Percentiles rank a stretch among this genome's conserved stretches.
Conservation (phyloP, 768 basidiomycete species). For the Suillus clintonianus region DNA sequence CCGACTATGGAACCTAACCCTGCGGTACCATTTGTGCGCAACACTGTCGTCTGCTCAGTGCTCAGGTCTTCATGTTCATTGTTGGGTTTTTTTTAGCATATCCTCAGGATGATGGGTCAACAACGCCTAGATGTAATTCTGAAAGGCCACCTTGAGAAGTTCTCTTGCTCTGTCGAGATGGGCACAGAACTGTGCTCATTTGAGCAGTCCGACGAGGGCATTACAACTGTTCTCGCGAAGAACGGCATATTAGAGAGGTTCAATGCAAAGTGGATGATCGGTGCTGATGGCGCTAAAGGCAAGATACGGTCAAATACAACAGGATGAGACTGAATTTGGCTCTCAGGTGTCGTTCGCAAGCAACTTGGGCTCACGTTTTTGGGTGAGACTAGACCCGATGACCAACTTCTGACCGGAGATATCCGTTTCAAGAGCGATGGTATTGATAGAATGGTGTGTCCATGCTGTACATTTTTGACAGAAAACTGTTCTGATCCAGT, state of each 20-base stretch:
- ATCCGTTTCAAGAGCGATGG: conserved; percentile 36
- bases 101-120: too few species aligned
- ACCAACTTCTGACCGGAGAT: conserved; percentile 29
- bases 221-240: conserved; percentile 20
- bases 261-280: conserved; percentile 10
- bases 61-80: too few species aligned
- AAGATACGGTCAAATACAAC: background rate
- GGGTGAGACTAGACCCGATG: conserved; percentile 31
- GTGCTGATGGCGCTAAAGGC: conserved; percentile 22
- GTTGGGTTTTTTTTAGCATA: too few species aligned
- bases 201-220: conserved; percentile 33
- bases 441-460: conserved; percentile 38
- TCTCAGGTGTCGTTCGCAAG: conserved; percentile 6
- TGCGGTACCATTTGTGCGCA: too few species aligned
- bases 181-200: conserved; percentile 36
- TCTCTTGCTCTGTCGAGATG: conserved; percentile 35
- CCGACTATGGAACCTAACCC: too few species aligned
- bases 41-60: too few species aligned
- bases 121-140: conserved; percentile 30
- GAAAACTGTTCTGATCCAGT: background rate
- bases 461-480: background rate
- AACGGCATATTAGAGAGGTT: conserved; percentile 3
- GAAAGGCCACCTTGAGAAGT: conserved; percentile 19
- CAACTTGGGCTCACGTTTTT: conserved; percentile 14
- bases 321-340: background rate